Base-by-base conservation (phyloP, 108 stramenopile genomes). In the Bacterosira constricta region DNA sequence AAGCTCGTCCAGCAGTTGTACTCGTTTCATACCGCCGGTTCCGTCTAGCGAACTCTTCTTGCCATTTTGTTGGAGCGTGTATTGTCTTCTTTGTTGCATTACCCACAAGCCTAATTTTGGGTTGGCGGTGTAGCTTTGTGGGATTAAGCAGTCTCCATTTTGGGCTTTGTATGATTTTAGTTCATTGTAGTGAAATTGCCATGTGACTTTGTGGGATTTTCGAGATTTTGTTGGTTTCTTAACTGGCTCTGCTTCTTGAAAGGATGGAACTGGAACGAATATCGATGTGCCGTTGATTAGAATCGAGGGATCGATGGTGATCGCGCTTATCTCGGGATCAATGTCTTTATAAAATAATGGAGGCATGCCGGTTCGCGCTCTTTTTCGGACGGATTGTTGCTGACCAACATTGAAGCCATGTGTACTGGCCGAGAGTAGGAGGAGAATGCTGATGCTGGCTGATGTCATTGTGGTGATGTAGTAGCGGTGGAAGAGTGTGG, bases 81-180 rank as follows among this genome's bases (percentile, higher is more conserved):
- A 89, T 32, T 84, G 79, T 6, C 79, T 26, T 42, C 91, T 64
- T 66, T 88, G 87, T 26, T 65, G 65, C 73, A 77, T 82, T 6
- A 83, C 83, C 87, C 87, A 88, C 8, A 51, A 52, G 6, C 80
- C 84, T 1, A 88, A 59, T 49, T 82, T 79, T 0, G 71, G 75
- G 58, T 78, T 69, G 0, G 66, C 37, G 0, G 70, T 10, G 67
- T 76, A 79, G 8, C 66, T 53, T 35, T 82, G 75, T 9, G 88
- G 85, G n/a, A 89, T 79, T 21, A 68, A 51, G 60, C 75, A 73
- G 72, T 89, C 79, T 29, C 88, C 88, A 23, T 85, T 20, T 36
- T 73, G 52, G 37, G 54, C 31, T 13, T 72, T 71, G 64, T 75
- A 89, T 25, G 44, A 30, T n/a, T 54, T 20, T 0, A 86, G 63